These are phyloP conservation scores for Dipteronia dyeriana DNA, from an alignment of 345 rosid genomes.

Conservation along the genomic window DNA sequence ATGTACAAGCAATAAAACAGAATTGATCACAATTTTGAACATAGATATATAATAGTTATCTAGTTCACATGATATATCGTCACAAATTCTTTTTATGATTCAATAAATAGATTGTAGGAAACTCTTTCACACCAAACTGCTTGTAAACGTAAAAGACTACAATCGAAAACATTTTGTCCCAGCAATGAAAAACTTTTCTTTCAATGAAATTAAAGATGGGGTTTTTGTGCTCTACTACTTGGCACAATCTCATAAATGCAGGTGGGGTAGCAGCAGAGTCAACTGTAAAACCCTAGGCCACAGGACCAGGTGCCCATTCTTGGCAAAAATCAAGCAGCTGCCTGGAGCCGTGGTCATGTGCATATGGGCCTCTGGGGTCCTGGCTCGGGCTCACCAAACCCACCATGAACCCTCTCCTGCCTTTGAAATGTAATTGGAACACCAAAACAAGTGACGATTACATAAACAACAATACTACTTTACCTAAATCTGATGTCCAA, in stretches of 20 bases:
- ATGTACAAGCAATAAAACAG: too few relatives aligned
- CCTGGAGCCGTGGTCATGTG: neutral
- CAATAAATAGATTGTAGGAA: too few relatives aligned
- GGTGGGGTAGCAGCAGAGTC: neutral
- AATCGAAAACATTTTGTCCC: neutral
- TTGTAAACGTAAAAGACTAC: too few relatives aligned
- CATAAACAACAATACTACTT: too few relatives aligned
- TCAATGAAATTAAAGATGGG: neutral
- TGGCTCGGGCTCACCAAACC: neutral
- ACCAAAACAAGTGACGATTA: neutral
- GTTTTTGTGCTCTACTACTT: neutral
- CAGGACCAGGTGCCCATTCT: neutral
- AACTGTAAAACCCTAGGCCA: neutral
- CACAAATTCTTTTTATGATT: too few relatives aligned
- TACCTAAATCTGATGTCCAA: too few relatives aligned
- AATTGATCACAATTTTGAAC: too few relatives aligned
- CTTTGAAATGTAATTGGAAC: too few relatives aligned
- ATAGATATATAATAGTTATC: too few relatives aligned
- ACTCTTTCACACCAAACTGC: too few relatives aligned
- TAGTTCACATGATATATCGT: too few relatives aligned
- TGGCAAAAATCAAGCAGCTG: neutral
- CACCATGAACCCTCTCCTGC: neutral
- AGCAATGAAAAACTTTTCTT: neutral
- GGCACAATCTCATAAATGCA: neutral
- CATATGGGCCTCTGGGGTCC: neutral